Conservation (phyloP, 2,329 filamentous ascomycete genomes). For the Aquanectria penicillioides region DNA sequence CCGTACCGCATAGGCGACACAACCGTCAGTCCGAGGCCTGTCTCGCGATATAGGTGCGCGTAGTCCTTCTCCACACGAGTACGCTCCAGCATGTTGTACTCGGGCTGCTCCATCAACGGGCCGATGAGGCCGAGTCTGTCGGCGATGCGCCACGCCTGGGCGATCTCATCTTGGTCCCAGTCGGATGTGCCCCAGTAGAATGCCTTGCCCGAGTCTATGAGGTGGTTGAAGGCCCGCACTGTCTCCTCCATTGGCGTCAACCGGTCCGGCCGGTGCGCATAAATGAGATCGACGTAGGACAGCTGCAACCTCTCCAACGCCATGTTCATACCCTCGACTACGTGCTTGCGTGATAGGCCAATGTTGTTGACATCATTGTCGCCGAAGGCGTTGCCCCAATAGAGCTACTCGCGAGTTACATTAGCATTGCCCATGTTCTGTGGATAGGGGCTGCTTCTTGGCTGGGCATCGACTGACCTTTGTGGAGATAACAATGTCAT, state of each 20-base stretch:
- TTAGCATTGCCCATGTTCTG: conserved; percentile 68
- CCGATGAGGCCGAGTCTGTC: conserved; percentile 69
- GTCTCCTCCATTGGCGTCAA: conserved; percentile 42
- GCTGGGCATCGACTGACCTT: conserved; percentile 43
- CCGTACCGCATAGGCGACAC: conserved; percentile 67
- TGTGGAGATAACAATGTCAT: conserved; percentile 66
- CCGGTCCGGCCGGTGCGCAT: conserved; percentile 38
- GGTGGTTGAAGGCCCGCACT: conserved; percentile 41
- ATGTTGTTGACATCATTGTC: no score
- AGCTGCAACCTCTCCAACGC: conserved; percentile 38
- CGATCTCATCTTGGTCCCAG: conserved; percentile 74
- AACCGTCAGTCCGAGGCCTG: conserved; percentile 68
- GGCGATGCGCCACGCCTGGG: conserved; percentile 63
- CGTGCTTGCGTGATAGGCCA: no score
- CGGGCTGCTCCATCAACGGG: conserved; percentile 73
- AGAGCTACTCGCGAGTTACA: no score
- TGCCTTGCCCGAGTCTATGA: conserved; percentile 27
- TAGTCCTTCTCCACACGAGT: conserved; percentile 72
- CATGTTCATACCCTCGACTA: conserved; percentile 61
- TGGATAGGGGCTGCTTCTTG: conserved; percentile 64
- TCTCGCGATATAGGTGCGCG: conserved; percentile 66
- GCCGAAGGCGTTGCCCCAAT: no score
- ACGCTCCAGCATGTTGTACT: conserved; percentile 71
- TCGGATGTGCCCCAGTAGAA: conserved; percentile 67
- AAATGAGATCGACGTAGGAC: conserved; percentile 41